Percentiles rank a stretch among this genome's conserved stretches.
Evolutionary conservation across 257 asterid genomes (phyloP).

Genomic region (Galeopsis tetrahit): DNA sequence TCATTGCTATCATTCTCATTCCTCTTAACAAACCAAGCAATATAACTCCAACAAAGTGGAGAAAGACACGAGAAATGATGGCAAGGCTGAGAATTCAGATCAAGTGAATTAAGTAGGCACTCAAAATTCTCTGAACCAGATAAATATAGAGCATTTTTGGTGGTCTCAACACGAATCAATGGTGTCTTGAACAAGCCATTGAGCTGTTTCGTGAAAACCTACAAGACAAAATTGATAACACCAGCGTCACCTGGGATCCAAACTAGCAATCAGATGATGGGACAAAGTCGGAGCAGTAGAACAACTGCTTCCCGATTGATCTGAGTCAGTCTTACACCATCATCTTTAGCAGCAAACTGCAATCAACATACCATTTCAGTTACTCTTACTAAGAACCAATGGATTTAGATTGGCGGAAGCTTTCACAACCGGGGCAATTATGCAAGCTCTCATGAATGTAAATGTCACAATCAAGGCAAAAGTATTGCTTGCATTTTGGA

Average conservation of each 20-base stretch:
- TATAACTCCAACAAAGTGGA: not conserved
- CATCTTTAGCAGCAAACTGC: constrained; percentile 7
- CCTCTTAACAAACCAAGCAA: too few species aligned
- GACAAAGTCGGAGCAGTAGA: too few species aligned
- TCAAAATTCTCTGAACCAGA: not conserved
- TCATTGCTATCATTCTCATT: too few species aligned
- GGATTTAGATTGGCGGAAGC: constrained; percentile 62
- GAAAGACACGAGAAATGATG: not conserved
- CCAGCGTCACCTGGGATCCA: not conserved
- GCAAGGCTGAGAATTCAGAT: too few species aligned
- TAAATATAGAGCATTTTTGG: not conserved
- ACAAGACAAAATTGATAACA: not conserved
- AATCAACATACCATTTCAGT: not conserved
- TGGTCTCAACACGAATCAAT: not conserved
- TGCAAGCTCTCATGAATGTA: constrained; percentile 97
- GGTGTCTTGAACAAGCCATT: not conserved
- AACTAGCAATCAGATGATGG: not conserved
- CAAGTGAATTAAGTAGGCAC: not conserved
- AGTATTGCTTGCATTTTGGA: constrained; percentile 83
- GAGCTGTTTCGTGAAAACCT: not conserved
- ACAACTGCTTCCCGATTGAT: not conserved
- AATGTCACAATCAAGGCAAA: constrained; percentile 95
- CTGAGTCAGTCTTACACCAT: not conserved
- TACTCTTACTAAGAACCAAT: constrained; percentile 39
- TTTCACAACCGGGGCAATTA: constrained; percentile 97